Evolutionary conservation across 371 early-diverging fungal species (phyloP), one percentile per base, ranked within the genome.

Genomic region (Umbelopsis sp.): DNA sequence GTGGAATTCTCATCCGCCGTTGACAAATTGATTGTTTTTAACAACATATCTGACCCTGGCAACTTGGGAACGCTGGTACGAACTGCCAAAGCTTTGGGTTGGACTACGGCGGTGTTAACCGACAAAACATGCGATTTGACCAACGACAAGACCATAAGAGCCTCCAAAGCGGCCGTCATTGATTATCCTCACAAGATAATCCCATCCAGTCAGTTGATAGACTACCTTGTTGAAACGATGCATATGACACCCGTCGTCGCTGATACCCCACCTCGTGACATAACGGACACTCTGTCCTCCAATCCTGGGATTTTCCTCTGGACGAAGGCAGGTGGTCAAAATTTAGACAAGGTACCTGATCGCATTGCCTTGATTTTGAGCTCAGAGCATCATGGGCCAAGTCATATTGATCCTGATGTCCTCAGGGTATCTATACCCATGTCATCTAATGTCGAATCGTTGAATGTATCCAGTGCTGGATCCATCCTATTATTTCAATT

Each of bases 381-480:
- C 35, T 83, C 83, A 25, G 85, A 86, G 44, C 86, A 86, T 62
- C 72, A 79, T 44, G 86, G 86, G 0, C 85, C 79, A 6, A 65
- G 73, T 20, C 72, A 70, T 6, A 51, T 86, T 20, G 50, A 80
- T 22, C 63, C 81, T 24, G 80, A 76, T 46, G 71, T 70, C 4
- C 63, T 87, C 8, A 74, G 82, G n/a, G 84, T 89, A 4, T 84
- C 87, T 8, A 73, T 87, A 22, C 87, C 87, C 2, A 87, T 86
- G 85, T 63, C 70, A 50, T 64, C 74, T 4, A 70, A 68, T 20
- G 85, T 86, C 8, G 86, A 87, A 72, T 86, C 86, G 12, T 70
- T 89, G 63, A 87, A 87, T 66, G 85, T 86, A 32, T 79, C 85
- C 2, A 75, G 70, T 38, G 87, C 83, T 18, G 87, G 87, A 5